phyloP scores from a whole-genome alignment of 345 rosid species.

The Mercurialis annua region DNA sequence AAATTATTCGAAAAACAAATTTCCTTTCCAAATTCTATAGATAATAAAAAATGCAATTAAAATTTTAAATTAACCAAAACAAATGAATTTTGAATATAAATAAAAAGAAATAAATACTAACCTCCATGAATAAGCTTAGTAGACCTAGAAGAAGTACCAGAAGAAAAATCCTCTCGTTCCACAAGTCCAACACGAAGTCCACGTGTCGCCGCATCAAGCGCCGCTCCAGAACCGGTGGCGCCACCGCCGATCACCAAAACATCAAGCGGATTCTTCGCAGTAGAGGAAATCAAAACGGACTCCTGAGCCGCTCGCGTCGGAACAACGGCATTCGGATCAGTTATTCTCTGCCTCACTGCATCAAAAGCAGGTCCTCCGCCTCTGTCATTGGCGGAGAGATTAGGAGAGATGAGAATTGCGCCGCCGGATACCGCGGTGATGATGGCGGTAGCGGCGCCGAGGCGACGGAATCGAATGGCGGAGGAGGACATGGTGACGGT shows the following conservation, averaged over 20 bases:
- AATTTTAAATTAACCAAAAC: not conserved
- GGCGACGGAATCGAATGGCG: slow-evolving; percentile 57
- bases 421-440: slow-evolving; percentile 39
- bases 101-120: slow-evolving; percentile 14
- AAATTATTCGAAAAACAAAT: not conserved
- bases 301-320: slow-evolving; percentile 77
- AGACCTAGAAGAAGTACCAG: slow-evolving; percentile 94
- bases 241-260: slow-evolving; percentile 93
- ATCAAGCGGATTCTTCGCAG: slow-evolving; percentile 62
- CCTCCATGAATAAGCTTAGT: slow-evolving; percentile 98
- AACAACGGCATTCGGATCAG: slow-evolving; percentile 46
- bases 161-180: slow-evolving; percentile 93
- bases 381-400: slow-evolving; percentile 51
- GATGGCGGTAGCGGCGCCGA: slow-evolving; percentile 22
- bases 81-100: not conserved
- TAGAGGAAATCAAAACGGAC: slow-evolving; percentile 52
- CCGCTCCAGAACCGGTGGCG: slow-evolving; percentile 96
- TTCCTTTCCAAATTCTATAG: not conserved
- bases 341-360: slow-evolving; percentile 43
- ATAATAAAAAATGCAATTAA: not conserved
- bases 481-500: slow-evolving; percentile 19
- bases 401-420: slow-evolving; percentile 32
- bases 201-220: slow-evolving; percentile 86
- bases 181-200: slow-evolving; percentile 91
- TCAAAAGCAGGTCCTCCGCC: slow-evolving; percentile 41